These are phyloP conservation scores for Vitis cinerea DNA, from an alignment of 164 flowering plant species.

Conservation along the genomic window DNA sequence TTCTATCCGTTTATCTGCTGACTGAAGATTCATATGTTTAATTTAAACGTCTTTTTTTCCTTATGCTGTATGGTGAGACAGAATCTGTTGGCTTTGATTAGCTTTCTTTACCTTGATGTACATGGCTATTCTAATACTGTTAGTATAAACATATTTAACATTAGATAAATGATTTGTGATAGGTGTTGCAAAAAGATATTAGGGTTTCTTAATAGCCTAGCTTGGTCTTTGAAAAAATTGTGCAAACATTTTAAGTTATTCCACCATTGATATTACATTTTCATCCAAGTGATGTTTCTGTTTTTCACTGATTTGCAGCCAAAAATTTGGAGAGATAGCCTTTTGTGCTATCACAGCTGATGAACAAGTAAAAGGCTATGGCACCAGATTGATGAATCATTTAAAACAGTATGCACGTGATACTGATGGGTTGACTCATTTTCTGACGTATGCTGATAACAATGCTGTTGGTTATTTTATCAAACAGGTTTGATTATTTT, in stretches of 20 bases:
- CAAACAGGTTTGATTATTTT: slow-evolving; percentile 67
- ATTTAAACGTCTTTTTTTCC: too few species aligned
- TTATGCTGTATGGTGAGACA: too few species aligned
- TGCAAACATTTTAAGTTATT: too few species aligned
- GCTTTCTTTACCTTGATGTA: too few species aligned
- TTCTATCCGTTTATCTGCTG: not conserved
- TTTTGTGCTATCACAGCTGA: slow-evolving; percentile 97
- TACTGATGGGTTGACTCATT: slow-evolving; percentile 91
- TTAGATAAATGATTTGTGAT: not conserved
- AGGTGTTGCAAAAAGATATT: not conserved
- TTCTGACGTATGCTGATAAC: slow-evolving; percentile 96
- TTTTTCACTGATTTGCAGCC: slow-evolving; percentile 42
- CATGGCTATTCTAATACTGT: too few species aligned
- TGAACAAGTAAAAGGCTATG: slow-evolving; percentile 99
- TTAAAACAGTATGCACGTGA: slow-evolving; percentile 98
- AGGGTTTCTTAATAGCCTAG: not conserved
- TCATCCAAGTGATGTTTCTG: not conserved
- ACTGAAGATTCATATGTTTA: not conserved
- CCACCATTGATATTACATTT: not conserved
- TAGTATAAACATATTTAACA: not conserved
- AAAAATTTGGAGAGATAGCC: slow-evolving; percentile 98
- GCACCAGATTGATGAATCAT: slow-evolving; percentile 97
- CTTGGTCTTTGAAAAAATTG: not conserved
- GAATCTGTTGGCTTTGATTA: not conserved
- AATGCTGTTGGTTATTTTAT: slow-evolving; percentile 97